Evolutionary conservation across 768 basidiomycete genomes (phyloP).

Genomic region (Kwoniella dejecticola): DNA sequence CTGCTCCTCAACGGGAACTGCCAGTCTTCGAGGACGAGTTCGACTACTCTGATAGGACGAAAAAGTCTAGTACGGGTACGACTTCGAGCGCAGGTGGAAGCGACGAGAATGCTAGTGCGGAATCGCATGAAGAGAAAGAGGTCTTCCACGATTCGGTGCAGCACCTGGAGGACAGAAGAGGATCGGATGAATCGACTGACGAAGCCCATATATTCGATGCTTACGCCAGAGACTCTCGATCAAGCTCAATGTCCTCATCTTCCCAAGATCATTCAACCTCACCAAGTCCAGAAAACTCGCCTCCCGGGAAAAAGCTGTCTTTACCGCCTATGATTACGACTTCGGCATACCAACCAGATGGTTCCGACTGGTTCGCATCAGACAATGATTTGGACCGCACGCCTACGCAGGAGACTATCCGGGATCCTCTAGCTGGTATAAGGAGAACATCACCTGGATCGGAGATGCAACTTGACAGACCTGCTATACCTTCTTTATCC

Average conservation of each 20-base stretch:
- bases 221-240: slow-evolving; percentile 60
- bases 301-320: slow-evolving; percentile 25
- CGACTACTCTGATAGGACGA: slow-evolving; percentile 18
- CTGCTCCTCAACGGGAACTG: slow-evolving; percentile 37
- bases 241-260: slow-evolving; percentile 36
- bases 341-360: slow-evolving; percentile 15
- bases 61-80: slow-evolving; percentile 14
- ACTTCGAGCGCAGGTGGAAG: slow-evolving; percentile 27
- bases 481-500: slow-evolving; percentile 23
- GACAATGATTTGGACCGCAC: slow-evolving; percentile 38
- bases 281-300: slow-evolving; percentile 38
- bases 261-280: slow-evolving; percentile 29
- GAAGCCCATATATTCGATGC: slow-evolving; percentile 82
- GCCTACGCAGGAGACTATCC: slow-evolving; percentile 43
- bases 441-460: slow-evolving; percentile 30
- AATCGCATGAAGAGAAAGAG: slow-evolving; percentile 58
- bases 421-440: slow-evolving; percentile 31
- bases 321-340: slow-evolving; percentile 30
- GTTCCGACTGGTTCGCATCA: slow-evolving; percentile 30
- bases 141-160: slow-evolving; percentile 54
- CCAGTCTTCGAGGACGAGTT: slow-evolving; percentile 38
- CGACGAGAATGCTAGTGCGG: slow-evolving; percentile 32
- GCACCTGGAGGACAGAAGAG: slow-evolving; percentile 51
- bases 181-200: slow-evolving; percentile 66
- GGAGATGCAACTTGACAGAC: slow-evolving; percentile 15